Evolutionary conservation across 2,329 filamentous ascomycete species (phyloP).

Genomic region (Colletotrichum sp.): DNA sequence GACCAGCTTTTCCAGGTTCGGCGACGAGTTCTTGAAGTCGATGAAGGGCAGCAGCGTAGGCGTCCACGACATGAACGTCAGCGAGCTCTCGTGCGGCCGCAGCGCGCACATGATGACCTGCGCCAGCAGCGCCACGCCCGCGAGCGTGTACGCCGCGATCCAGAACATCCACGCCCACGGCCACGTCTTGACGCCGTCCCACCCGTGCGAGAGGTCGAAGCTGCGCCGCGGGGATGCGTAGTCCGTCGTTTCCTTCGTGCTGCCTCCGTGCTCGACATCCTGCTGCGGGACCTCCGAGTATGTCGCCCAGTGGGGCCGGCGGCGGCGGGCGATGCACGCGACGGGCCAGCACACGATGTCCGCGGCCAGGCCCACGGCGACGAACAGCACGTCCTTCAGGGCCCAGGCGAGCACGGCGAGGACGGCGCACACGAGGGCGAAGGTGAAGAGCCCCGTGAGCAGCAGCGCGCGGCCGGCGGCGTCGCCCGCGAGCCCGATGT

Average conservation of each 20-base stretch:
- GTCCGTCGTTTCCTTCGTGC: neutral
- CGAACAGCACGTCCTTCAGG: slow-evolving; percentile 27
- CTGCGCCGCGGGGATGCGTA: neutral
- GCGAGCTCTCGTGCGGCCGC: slow-evolving; percentile 32
- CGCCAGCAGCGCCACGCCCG: slow-evolving; percentile 20
- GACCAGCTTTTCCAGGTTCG: slow-evolving; percentile 27
- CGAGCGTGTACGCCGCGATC: slow-evolving; percentile 9
- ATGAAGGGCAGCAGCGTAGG: slow-evolving; percentile 35
- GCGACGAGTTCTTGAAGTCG: slow-evolving; percentile 32
- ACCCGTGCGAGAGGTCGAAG: neutral
- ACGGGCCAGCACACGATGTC: slow-evolving; percentile 31
- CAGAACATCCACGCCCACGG: neutral
- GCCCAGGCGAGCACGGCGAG: slow-evolving; percentile 26
- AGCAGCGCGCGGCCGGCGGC: slow-evolving; percentile 32
- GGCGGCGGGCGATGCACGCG: neutral
- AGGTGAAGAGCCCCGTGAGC: slow-evolving; percentile 33
- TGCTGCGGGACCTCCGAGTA: slow-evolving; percentile 29
- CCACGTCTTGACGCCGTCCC: neutral
- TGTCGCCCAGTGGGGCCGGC: neutral
- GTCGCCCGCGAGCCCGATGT: slow-evolving; percentile 34
- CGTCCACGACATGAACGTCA: slow-evolving; percentile 41
- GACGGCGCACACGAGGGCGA: slow-evolving; percentile 20
- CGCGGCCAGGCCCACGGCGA: slow-evolving; percentile 22
- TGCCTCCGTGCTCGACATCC: slow-evolving; percentile 23
- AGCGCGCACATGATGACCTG: slow-evolving; percentile 23